Evolutionary conservation across 768 basidiomycete genomes (phyloP).

Genomic region (Cytidiella melzeri): DNA sequence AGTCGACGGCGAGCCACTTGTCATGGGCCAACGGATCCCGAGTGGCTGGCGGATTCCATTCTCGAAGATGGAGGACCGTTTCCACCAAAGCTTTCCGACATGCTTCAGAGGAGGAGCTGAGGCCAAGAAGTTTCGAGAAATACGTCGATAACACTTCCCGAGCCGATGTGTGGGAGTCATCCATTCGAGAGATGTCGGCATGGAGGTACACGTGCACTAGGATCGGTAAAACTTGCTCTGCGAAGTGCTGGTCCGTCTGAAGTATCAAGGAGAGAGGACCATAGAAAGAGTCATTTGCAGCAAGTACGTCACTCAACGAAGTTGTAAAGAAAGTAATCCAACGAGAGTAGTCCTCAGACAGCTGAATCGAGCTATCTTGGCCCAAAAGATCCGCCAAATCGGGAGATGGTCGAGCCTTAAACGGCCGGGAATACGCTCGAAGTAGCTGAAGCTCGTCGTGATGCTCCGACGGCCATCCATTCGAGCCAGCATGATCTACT

Average conservation of each 20-base stretch:
- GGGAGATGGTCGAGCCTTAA: conserved; percentile 21
- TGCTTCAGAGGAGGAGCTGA: conserved; percentile 29
- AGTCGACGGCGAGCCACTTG: conserved; percentile 80
- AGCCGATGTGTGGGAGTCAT: conserved; percentile 19
- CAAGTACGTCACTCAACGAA: conserved; percentile 54
- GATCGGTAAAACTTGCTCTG: conserved; percentile 64
- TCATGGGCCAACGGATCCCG: conserved; percentile 49
- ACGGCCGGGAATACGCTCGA: conserved; percentile 16
- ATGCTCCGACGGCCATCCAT: conserved; percentile 28
- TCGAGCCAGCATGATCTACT: conserved; percentile 23
- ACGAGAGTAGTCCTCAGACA: conserved; percentile 42
- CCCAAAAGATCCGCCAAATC: conserved; percentile 35
- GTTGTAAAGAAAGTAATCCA: conserved; percentile 62
- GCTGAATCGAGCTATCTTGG: conserved; percentile 29
- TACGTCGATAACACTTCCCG: conserved; percentile 39
- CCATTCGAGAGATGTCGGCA: conserved; percentile 16
- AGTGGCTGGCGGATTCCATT: conserved; percentile 40
- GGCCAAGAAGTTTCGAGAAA: conserved; percentile 48
- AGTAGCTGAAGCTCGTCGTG: conserved; percentile 20
- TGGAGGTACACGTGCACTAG: conserved; percentile 67
- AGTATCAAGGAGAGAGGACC: conserved; percentile 60
- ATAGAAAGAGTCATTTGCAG: conserved; percentile 54
- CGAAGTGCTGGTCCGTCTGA: conserved; percentile 46
- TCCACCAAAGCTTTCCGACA: conserved; percentile 62
- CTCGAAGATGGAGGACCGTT: conserved; percentile 73